Base-by-base conservation (phyloP, 202 grass and related monocot genomes). In the Bolboschoenoplectus hybrid region DNA sequence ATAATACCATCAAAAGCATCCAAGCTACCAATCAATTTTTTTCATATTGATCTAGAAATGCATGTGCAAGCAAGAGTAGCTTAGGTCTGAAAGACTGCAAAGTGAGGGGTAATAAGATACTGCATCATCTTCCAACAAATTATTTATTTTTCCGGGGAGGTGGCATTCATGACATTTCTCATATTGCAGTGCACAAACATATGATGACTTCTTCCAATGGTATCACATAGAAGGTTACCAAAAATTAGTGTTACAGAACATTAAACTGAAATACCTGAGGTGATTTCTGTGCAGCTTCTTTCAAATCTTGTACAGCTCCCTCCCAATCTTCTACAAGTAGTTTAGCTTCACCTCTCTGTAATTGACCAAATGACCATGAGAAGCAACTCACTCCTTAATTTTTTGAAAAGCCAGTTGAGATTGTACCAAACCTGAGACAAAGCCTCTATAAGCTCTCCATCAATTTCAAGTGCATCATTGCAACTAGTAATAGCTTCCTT, bases 251-350 rank as follows among this genome's bases (percentile, higher is more conserved):
- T 52, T 58, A 68, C 26, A 52, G 51, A n/a, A 83, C 16, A 71
- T 39, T 80, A 77, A 53, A 52, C 13, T 34, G 20, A 51, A 68
- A 70, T 65, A 84, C 89, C 95, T 98, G 96, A 34, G 96, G 91
- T 40, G 96, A 98, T 91, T 95, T 98, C 86, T 98, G 88, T 82
- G 89, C 87, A 61, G 96, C 96, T 51, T 91, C 90, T 90, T 94
- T 98, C 80, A 98, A 82, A 83, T 98, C 96, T 80, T 94, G 86
- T 63, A 95, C 91, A 2, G 96, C 93, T 88, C 91, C 96, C 85
- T 98, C 91, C 93, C 91, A 98, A 88, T 98, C 96, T 91, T 98
- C 86, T 44, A 52, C 35, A 43, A 86, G 69, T 85, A 86, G 83
- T 86, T 88, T 91, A 63, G 86, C 86, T 86, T 91, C 89, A 58